A percentile compares a stretch with the other conserved stretches of the same genome.
Evolutionary conservation across 2,329 filamentous ascomycete genomes (phyloP).

Genomic region (Ceratocystis destructans): DNA sequence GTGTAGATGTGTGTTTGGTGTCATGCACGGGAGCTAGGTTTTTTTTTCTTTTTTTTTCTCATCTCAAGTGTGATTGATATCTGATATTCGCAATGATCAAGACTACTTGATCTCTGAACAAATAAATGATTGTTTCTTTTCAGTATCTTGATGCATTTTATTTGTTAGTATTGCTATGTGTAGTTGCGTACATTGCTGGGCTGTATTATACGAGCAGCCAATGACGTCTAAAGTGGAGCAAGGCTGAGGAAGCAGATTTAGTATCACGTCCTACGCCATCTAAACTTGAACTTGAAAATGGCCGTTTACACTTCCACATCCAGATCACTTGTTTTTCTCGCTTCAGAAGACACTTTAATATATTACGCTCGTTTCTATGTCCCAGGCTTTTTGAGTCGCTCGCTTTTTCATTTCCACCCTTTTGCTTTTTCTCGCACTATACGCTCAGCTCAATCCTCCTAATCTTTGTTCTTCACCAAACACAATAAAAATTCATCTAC

Average conservation of each 20-base stretch:
- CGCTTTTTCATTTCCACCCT: background rate
- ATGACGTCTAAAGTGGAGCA: conserved; percentile 14
- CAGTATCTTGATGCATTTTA: background rate
- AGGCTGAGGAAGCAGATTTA: background rate
- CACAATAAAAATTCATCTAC: background rate
- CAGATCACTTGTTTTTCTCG: background rate
- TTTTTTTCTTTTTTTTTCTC: conserved; percentile 3
- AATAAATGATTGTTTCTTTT: background rate
- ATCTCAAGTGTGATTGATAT: background rate
- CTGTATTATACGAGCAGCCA: background rate
- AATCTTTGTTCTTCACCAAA: background rate
- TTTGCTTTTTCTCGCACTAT: background rate
- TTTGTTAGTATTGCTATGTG: background rate
- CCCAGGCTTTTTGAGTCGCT: background rate
- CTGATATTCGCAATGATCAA: background rate
- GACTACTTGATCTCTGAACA: background rate
- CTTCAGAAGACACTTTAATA: background rate
- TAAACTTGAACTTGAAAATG: background rate
- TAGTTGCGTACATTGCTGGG: background rate
- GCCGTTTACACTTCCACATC: background rate
- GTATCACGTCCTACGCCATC: background rate
- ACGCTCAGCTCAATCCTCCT: background rate
- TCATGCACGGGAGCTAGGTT: background rate
- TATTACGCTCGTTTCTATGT: background rate
- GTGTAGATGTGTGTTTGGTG: background rate